A percentile compares a stretch with the other conserved stretches of the same genome.
Conservation (phyloP, 371 early-diverging fungal genomes). For the Sporodiniella umbellata region DNA sequence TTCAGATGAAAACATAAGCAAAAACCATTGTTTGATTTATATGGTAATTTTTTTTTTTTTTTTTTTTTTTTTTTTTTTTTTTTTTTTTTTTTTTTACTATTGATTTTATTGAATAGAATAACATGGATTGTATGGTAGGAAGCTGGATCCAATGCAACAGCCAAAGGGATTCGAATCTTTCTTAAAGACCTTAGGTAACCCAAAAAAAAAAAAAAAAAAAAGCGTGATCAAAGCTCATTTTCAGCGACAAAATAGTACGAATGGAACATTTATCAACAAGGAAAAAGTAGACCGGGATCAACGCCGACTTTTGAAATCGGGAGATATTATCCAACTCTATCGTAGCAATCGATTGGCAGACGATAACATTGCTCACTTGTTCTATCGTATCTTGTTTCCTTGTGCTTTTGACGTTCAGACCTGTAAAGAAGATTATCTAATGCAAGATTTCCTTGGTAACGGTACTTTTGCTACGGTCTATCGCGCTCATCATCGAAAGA, state of each 20-base stretch:
- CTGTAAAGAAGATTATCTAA: conserved; percentile 53
- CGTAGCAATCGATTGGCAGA: conserved; percentile 17
- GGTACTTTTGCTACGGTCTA: conserved; percentile 72
- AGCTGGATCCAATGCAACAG: conserved; percentile 23
- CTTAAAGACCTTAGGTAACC: conserved; percentile 41
- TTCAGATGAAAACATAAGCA: conserved; percentile 54
- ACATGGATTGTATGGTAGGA: too few species aligned
- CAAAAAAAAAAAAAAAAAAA: too few species aligned
- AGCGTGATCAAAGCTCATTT: too few species aligned
- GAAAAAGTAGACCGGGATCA: conserved; percentile 34
- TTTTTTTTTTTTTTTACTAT: too few species aligned
- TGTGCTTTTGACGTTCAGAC: conserved; percentile 31
- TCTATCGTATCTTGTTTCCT: conserved; percentile 24
- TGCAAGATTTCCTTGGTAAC: conserved; percentile 48
- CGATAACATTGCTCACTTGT: conserved; percentile 32
- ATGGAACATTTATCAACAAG: conserved; percentile 77
- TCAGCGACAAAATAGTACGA: conserved; percentile 46
- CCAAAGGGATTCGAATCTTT: conserved; percentile 37
- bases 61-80: too few species aligned
- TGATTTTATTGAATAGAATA: too few species aligned
- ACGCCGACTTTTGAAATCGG: conserved; percentile 52
- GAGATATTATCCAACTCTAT: conserved; percentile 65
- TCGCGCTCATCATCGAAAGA: conserved; percentile 42
- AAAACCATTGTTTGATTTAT: conserved; percentile 74
- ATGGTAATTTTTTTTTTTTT: too few species aligned